Evolutionary conservation across 2,329 filamentous ascomycete genomes (phyloP).

Genomic region (Verticillium tricorpus): DNA sequence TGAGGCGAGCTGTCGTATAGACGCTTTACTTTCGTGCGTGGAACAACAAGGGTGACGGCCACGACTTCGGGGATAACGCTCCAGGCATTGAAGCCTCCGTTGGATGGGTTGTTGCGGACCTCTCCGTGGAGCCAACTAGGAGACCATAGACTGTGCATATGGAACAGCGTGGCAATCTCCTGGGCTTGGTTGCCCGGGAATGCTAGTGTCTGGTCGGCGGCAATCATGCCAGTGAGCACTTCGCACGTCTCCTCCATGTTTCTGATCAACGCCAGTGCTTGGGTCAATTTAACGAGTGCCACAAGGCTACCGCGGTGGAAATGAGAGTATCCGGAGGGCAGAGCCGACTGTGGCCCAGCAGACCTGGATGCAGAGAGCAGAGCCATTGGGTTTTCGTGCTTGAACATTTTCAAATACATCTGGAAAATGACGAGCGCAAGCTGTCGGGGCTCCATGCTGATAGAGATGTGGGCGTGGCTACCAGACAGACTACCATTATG

Average conservation of each 20-base stretch:
- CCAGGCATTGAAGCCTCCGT: constrained; percentile 30
- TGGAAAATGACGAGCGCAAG: constrained; percentile 34
- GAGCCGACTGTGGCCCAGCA: background rate
- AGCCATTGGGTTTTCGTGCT: constrained; percentile 26
- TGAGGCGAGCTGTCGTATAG: constrained; percentile 17
- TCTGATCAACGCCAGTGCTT: constrained; percentile 23
- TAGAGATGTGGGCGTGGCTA: background rate
- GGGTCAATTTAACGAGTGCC: constrained; percentile 31
- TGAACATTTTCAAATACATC: constrained; percentile 42
- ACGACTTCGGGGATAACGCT: constrained; percentile 27
- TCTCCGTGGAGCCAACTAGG: constrained; percentile 23
- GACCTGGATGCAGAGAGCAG: background rate
- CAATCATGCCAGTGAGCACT: constrained; percentile 22
- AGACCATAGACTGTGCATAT: constrained; percentile 27
- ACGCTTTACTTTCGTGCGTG: constrained; percentile 19
- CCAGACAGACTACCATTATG: constrained; percentile 25
- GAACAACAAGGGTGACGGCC: constrained; percentile 31
- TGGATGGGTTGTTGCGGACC: constrained; percentile 12
- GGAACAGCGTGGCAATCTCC: constrained; percentile 30
- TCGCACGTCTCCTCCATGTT: constrained; percentile 27
- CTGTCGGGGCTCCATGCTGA: constrained; percentile 26
- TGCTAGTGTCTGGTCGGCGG: constrained; percentile 21
- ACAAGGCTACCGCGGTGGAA: constrained; percentile 35
- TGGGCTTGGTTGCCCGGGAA: constrained; percentile 26
- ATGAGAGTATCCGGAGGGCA: constrained; percentile 15